Evolutionary conservation across 2,329 filamentous ascomycete genomes (phyloP), one percentile per base, ranked within the genome.

Genomic region (Coniochaeta sp.): DNA sequence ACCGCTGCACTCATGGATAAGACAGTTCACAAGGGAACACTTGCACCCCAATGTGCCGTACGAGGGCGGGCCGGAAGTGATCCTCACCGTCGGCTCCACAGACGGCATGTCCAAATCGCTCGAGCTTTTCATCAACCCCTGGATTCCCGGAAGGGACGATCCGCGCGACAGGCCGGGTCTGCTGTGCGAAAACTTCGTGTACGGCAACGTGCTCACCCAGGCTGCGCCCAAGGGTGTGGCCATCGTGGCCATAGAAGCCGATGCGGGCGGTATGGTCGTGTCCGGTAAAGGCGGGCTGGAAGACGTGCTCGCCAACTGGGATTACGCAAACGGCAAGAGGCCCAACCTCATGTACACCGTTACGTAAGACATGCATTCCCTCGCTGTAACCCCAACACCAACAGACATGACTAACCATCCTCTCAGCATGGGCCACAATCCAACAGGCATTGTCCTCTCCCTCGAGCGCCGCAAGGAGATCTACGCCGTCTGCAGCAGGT

Each of bases 341-440:
- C 91, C 91, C 35, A 87, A 92, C 66, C 65, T 96, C 57, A 78
- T 96, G 74, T 96, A 96, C 66, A 95, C 89, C 2, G 87, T 96
- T 57, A 91, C 89, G 83, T 90, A 68, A 78, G 85, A 6, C 12
- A 38, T 24, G 38, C 38, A 42, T 3, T 10, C 12, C 33, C 48
- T 58, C 54, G 20, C n/a, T 14, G 31, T 38, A 10, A 4, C n/a
- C 20, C 5, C 38, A 24, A 42, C n/a, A n/a, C 8, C 33, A 6
- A 38, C 10, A 13, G 2, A 18, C 13, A 51, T 32, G 6, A 6
- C 26, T 26, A 2, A 3, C 16, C 27, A 38, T 33, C 20, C n/a
- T 24, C 38, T 18, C 45, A 60, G 56, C 24, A 56, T 61, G 26
- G 61, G 59, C 49, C 58, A 61, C 52, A 63, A 63, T 48, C 61